Evolutionary conservation across 75 land plant genomes (phyloP).

Genomic region (Sequoiadendron giganteum): DNA sequence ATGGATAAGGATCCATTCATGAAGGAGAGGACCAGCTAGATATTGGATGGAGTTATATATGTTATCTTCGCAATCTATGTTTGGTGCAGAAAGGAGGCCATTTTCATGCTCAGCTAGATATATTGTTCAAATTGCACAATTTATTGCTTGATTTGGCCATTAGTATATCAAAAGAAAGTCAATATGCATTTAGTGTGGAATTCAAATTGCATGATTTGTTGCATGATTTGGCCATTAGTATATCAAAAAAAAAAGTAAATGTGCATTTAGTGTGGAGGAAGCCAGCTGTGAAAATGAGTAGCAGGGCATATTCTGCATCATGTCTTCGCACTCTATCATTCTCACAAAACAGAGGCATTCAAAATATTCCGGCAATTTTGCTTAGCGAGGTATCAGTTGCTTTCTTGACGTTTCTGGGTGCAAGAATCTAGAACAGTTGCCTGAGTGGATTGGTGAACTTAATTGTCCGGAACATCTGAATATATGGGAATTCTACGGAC

Average conservation of each 20-base stretch:
- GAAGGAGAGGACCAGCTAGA: constrained; percentile 21
- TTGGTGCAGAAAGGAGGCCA: too few relatives aligned
- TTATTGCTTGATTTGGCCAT: too few relatives aligned
- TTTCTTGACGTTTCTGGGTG: neutral
- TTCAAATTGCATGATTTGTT: neutral
- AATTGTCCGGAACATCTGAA: neutral
- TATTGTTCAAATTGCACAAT: neutral
- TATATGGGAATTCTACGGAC: neutral
- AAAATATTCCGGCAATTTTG: too few relatives aligned
- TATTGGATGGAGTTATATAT: constrained; percentile 24
- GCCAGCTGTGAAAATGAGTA: neutral
- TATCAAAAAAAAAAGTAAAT: neutral
- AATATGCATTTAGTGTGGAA: too few relatives aligned
- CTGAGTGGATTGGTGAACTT: neutral
- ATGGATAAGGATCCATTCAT: constrained; percentile 5
- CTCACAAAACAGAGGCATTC: too few relatives aligned
- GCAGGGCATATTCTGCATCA: neutral
- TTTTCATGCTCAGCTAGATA: neutral
- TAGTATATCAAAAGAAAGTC: too few relatives aligned
- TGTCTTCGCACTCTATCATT: neutral
- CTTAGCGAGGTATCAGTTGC: too few relatives aligned
- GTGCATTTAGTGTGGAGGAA: neutral
- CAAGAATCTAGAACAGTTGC: neutral
- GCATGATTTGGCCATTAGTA: neutral
- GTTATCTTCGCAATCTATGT: constrained; percentile 12